Evolutionary conservation across 306 rosid species (phyloP).

Genomic region (Citrullus mucosospermus): DNA sequence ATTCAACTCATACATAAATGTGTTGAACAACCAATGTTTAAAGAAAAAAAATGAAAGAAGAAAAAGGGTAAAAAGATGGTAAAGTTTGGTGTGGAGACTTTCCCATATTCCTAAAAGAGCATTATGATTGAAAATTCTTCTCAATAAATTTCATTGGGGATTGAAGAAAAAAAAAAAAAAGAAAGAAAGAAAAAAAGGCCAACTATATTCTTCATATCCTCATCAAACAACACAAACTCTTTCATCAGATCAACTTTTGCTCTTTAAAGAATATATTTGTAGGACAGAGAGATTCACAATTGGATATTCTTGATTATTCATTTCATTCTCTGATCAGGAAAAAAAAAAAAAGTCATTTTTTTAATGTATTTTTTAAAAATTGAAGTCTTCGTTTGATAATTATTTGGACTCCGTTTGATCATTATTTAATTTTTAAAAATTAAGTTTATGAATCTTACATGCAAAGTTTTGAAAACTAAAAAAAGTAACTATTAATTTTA

Average conservation of each 20-base stretch:
- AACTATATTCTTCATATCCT: background rate
- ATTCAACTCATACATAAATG: background rate
- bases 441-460: no score
- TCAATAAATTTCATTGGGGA: background rate
- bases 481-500: no score
- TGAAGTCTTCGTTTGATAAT: background rate
- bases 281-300: background rate
- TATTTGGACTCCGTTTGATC: no score
- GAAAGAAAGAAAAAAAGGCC: background rate
- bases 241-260: background rate
- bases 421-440: no score
- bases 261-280: background rate
- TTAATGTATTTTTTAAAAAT: background rate
- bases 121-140: constrained; percentile 13
- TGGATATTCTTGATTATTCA: background rate
- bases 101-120: constrained; percentile 22
- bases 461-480: no score
- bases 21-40: background rate
- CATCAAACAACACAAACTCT: background rate
- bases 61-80: background rate
- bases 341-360: background rate
- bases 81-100: constrained; percentile 1
- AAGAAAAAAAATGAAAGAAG: background rate
- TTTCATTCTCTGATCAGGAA: background rate
- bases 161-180: background rate